These are phyloP conservation scores for Sclerotinia spermophila DNA, from an alignment of 2,329 filamentous ascomycete species.

Conservation along the genomic window DNA sequence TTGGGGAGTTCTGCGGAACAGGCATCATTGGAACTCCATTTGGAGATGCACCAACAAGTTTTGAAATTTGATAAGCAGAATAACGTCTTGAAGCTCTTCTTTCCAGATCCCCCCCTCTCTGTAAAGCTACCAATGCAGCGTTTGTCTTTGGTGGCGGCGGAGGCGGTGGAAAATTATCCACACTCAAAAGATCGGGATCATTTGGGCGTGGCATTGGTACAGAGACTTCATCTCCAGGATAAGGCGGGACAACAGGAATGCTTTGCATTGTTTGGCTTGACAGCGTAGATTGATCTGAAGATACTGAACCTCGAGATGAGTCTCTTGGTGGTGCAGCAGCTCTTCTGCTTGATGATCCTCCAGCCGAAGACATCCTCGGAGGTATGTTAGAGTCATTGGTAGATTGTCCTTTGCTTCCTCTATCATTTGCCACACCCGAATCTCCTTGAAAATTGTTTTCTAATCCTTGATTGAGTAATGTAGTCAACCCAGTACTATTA, in stretches of 20 bases:
- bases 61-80: slow-evolving; percentile 94
- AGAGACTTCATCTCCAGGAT: slow-evolving; percentile 57
- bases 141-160: slow-evolving; percentile 81
- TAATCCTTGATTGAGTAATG: slow-evolving; percentile 54
- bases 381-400: slow-evolving; percentile 41
- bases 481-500: slow-evolving; percentile 54
- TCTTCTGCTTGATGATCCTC: slow-evolving; percentile 26
- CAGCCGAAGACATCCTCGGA: slow-evolving; percentile 43
- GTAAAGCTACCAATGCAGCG: slow-evolving; percentile 85
- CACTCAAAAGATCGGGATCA: slow-evolving; percentile 40
- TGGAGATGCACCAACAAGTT: slow-evolving; percentile 77
- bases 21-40: slow-evolving; percentile 84
- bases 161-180: slow-evolving; percentile 67
- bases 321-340: slow-evolving; percentile 43
- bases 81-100: slow-evolving; percentile 88
- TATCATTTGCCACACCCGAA: slow-evolving; percentile 22
- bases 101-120: slow-evolving; percentile 88
- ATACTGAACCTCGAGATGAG: slow-evolving; percentile 48
- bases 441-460: slow-evolving; percentile 31
- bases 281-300: slow-evolving; percentile 60
- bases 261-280: slow-evolving; percentile 76
- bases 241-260: slow-evolving; percentile 70
- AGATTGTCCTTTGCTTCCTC: slow-evolving; percentile 22
- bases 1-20: slow-evolving; percentile 74
- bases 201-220: slow-evolving; percentile 45